These are phyloP conservation scores for Dothidotthia symphoricarpi DNA, from an alignment of 2,329 filamentous ascomycete species.

Conservation along the genomic window DNA sequence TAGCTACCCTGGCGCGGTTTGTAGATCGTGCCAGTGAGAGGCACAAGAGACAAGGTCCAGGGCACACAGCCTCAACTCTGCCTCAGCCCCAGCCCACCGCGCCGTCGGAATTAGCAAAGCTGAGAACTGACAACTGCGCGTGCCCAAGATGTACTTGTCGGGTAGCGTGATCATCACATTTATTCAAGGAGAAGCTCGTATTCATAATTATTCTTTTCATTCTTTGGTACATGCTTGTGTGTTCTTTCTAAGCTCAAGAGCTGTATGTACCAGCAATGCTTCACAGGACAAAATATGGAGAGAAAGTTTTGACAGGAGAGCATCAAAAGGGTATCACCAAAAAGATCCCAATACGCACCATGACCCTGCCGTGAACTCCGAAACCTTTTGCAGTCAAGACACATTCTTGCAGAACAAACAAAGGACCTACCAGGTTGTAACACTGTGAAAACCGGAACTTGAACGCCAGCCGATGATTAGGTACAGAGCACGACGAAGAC, in stretches of 20 bases:
- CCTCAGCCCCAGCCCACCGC: constrained; percentile 27
- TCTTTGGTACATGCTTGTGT: constrained; percentile 17
- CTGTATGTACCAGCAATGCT: constrained; percentile 8
- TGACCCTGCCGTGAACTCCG: constrained; percentile 5
- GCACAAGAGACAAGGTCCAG: constrained; percentile 19
- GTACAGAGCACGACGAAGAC: constrained; percentile 2
- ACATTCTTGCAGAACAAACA: constrained; percentile 5
- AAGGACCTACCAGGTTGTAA: constrained; percentile 20
- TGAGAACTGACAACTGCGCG: too few species aligned
- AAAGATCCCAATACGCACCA: constrained; percentile 20
- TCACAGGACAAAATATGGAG: neutral
- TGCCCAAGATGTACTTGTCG: too few species aligned
- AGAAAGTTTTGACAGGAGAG: constrained; percentile 5
- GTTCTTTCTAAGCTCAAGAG: constrained; percentile 6
- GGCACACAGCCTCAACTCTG: constrained; percentile 24
- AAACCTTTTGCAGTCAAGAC: constrained; percentile 14
- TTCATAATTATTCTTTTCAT: constrained; percentile 9
- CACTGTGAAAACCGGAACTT: constrained; percentile 10
- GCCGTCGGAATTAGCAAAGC: constrained; percentile 2
- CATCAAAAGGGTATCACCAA: constrained; percentile 26
- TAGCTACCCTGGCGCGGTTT: constrained; percentile 16
- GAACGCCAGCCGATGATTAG: constrained; percentile 14
- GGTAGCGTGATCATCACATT: neutral
- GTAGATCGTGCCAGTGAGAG: constrained; percentile 18
- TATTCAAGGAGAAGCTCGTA: neutral